These are phyloP conservation scores for Teunomyces tritomae DNA, from an alignment of 805 yeast species.

Conservation along the genomic window DNA sequence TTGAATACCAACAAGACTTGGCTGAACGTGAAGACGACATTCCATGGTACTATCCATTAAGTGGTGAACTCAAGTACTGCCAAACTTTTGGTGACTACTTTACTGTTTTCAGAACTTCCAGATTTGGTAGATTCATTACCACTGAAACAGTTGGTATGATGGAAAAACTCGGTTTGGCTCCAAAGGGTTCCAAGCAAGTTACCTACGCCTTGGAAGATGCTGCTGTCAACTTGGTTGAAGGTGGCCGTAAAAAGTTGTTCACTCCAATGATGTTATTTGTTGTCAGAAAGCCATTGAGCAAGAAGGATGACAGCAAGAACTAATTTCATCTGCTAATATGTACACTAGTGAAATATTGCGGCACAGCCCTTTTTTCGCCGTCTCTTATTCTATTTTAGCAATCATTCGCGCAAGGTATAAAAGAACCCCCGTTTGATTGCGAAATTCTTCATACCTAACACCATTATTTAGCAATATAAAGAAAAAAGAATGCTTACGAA, in stretches of 20 bases:
- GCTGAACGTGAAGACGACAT: slow-evolving; percentile 79
- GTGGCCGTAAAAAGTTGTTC: slow-evolving; percentile 85
- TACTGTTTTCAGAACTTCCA: slow-evolving; percentile 86
- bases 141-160: slow-evolving; percentile 74
- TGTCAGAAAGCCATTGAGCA: slow-evolving; percentile 68
- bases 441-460: neutral
- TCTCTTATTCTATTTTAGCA: neutral
- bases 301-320: neutral
- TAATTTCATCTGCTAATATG: neutral
- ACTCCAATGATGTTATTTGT: slow-evolving; percentile 98
- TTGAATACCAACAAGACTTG: slow-evolving; percentile 72
- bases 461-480: neutral
- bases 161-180: slow-evolving; percentile 86
- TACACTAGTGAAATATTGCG: neutral
- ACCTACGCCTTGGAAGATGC: slow-evolving; percentile 95
- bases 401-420: slow-evolving; percentile 1
- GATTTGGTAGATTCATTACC: slow-evolving; percentile 81
- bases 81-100: slow-evolving; percentile 75
- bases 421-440: neutral
- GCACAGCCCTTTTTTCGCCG: neutral
- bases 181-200: slow-evolving; percentile 84
- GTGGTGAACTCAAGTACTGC: slow-evolving; percentile 89
- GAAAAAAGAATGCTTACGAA: slow-evolving; percentile 14
- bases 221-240: slow-evolving; percentile 89
- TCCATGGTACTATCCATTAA: slow-evolving; percentile 97